Base-by-base conservation (phyloP, 2,329 filamentous ascomycete species). In the Cordyceps farinosa region DNA sequence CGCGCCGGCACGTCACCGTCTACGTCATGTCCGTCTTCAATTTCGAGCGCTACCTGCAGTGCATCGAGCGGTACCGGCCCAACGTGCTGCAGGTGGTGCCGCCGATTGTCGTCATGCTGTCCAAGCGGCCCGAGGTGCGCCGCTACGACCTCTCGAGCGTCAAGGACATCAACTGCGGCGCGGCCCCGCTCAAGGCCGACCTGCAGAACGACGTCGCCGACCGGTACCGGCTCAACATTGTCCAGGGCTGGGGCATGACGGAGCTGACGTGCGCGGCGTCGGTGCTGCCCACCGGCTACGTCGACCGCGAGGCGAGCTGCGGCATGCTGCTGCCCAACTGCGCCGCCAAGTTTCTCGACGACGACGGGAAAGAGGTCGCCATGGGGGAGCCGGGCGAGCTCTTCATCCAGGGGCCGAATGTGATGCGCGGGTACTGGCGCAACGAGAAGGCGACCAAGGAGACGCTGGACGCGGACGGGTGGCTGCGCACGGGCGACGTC, bases 231-330 rank as follows among this genome's bases (percentile, higher is more conserved):
- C 65, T 79, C 29, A 72, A 74, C 48, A 74, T 82, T 34, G 74
- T 73, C 70, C 84, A 85, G 67, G 84, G 82, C 1, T 87, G 83
- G 80, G 85, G 85, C 4, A 87, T 87, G 85, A 87, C 85, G 0
- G 85, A 87, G 71, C 74, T 76, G 17, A 76, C 75, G 3, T 77
- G 74, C 58, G 76, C 73, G 7, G 79, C 75, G 0, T 72, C 80
- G 17, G 77, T 77, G 51, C 74, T 82, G 8, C 77, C 79, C 1
- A 73, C 66, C 66, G 60, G 68, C 68, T 17, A 50, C 40, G 34
- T 48, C 3, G 75, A 77, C 61, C 70, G 76, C 44, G 78, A 76
- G 13, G 80, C 80, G 3, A 78, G 76, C 51, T 83, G 87, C 0
- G 85, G 85, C 6, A 55, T 81, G 65, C 71, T 87, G 36, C 70